Base-by-base conservation (phyloP, 257 asterid genomes). In the Cinchona pubescens region DNA sequence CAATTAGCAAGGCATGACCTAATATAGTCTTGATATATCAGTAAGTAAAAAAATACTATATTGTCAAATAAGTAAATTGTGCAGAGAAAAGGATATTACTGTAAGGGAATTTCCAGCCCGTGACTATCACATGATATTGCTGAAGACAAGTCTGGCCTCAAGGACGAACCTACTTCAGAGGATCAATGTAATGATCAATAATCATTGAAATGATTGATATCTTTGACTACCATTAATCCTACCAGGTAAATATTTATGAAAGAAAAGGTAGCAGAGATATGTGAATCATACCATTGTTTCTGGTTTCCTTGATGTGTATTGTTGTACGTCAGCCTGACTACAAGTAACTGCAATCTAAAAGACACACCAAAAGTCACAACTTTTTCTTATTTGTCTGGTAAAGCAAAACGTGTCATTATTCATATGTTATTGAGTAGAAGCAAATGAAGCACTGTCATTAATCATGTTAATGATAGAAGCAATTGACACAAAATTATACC, bases 111-210 rank as follows among this genome's bases (percentile, higher is more conserved):
- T 80, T 71, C 83, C 38, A 45, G 82, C 68, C 70, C 80, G 75
- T 77, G 75, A 42, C 88, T 79, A 75, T 75, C 78, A 69, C 43
- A 69, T 49, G 83, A 74, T 73, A 67, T 74, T 62, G 75, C 60
- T 67, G 82, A 68, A 75, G 80, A 53, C 69, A 75, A 76, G 80
- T 75, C 82, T 49, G 86, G 79, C 83, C 78, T 74, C 55, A 60
- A 82, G 65, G 72, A 75, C 69, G 76, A 82, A 79, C 87, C 96
- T 91, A 81, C 62, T 72, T 60, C 66, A 66, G 38, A 77, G 80
- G 75, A 75, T 32, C 25, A 61, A 73, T 29, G 21, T 49, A 37
- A 42, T 61, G 67, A 60, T 73, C 29, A 53, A 64, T 56, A 38
- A 72, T 32, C 48, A 53, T 55, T 9, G 45, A 64, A 55, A 45